Evolutionary conservation across 306 rosid genomes (phyloP).

Genomic region (Vicia faba): DNA sequence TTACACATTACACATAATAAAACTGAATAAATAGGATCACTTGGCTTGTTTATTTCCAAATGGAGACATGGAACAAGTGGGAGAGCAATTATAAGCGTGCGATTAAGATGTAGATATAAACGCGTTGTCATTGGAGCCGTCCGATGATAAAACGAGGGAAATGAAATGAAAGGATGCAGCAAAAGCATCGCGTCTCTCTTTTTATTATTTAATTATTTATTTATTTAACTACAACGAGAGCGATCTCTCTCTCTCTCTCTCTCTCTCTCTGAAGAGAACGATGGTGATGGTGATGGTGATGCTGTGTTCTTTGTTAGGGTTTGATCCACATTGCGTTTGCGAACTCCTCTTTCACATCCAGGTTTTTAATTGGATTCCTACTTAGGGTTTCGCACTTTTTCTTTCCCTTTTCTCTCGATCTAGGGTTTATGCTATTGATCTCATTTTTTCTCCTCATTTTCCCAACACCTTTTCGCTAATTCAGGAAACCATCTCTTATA

Average conservation of each 20-base stretch:
- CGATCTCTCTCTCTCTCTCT: slow-evolving; percentile 6
- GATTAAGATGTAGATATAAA: slow-evolving; percentile 43
- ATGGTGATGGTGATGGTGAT: slow-evolving; percentile 44
- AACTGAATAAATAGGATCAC: too few relatives aligned
- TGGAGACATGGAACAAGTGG: not conserved
- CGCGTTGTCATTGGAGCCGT: slow-evolving; percentile 31
- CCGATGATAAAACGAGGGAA: slow-evolving; percentile 25
- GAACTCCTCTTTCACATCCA: slow-evolving; percentile 55
- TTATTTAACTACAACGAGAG: slow-evolving; percentile 35
- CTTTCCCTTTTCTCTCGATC: slow-evolving; percentile 52
- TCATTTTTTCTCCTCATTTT: too few relatives aligned
- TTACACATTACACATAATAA: too few relatives aligned
- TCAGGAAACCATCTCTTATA: slow-evolving; percentile 23
- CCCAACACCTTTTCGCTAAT: too few relatives aligned
- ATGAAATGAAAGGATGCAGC: not conserved
- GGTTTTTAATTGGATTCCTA: slow-evolving; percentile 58
- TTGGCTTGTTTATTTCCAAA: not conserved
- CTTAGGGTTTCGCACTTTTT: slow-evolving; percentile 46
- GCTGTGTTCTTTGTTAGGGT: slow-evolving; percentile 48
- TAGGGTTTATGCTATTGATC: slow-evolving; percentile 53
- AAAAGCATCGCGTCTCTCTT: not conserved
- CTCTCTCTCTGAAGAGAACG: not conserved
- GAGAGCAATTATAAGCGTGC: slow-evolving; percentile 6
- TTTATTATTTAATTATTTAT: not conserved
- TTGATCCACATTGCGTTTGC: slow-evolving; percentile 50